Conservation (phyloP, 371 early-diverging fungal genomes). For the Nematocida sp. region DNA sequence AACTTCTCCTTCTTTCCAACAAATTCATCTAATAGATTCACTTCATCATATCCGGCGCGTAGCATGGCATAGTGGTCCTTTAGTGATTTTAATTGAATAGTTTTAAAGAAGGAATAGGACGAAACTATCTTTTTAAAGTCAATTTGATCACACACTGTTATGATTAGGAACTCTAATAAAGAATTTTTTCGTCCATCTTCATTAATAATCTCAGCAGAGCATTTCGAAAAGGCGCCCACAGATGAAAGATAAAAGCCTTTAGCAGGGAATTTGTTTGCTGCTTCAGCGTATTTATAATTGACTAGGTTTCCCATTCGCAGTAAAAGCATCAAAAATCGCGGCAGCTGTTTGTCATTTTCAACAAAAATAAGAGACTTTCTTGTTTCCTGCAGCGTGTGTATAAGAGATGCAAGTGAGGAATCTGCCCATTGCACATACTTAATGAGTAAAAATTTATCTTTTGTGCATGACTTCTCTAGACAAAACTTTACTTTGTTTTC, state of each 20-base stretch:
- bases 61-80: conserved; percentile 29
- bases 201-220: neutral
- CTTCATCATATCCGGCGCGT: conserved; percentile 27
- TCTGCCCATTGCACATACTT: conserved; percentile 32
- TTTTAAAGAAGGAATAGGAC: conserved; percentile 3
- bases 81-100: conserved; percentile 4
- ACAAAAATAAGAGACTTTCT: neutral
- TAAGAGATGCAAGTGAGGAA: conserved; percentile 2
- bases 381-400: neutral
- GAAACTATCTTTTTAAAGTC: conserved; percentile 26
- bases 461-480: neutral
- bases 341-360: conserved; percentile 20
- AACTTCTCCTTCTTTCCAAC: conserved; percentile 21
- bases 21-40: conserved; percentile 6
- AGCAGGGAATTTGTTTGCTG: neutral
- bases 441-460: conserved; percentile 12
- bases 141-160: conserved; percentile 1
- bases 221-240: conserved; percentile 11
- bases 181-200: conserved; percentile 6
- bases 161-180: conserved; percentile 39
- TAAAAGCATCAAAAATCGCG: conserved; percentile 3
- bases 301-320: conserved; percentile 38
- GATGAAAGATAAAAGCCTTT: conserved; percentile 39
- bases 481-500: neutral
- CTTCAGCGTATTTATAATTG: conserved; percentile 40